Conservation (phyloP, 2,329 filamentous ascomycete genomes). For the Phyllosticta paracitricarpa region DNA sequence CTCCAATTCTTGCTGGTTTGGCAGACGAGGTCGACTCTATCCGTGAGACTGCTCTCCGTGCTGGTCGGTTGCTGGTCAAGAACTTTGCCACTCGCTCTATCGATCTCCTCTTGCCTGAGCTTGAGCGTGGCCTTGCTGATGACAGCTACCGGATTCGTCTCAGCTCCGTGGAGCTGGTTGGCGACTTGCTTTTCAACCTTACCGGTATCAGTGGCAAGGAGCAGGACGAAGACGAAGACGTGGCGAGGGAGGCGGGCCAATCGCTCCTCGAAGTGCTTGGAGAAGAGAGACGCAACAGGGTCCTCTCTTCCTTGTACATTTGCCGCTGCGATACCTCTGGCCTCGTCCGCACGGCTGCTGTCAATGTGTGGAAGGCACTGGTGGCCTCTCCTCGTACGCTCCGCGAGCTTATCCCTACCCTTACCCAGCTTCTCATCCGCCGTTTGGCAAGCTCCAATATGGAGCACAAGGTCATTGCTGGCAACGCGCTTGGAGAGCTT, state of each 20-base stretch:
- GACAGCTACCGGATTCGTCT: slow-evolving; percentile 96
- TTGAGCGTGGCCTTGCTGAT: slow-evolving; percentile 93
- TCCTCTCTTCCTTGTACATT: slow-evolving; percentile 93
- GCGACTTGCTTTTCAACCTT: slow-evolving; percentile 93
- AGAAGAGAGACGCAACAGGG: slow-evolving; percentile 92
- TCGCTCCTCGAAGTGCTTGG: slow-evolving; percentile 92
- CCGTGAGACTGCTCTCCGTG: slow-evolving; percentile 88
- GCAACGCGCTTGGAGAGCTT: slow-evolving; percentile 90
- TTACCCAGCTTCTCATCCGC: slow-evolving; percentile 89
- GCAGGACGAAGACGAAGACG: slow-evolving; percentile 68
- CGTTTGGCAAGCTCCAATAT: slow-evolving; percentile 91
- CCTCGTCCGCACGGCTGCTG: slow-evolving; percentile 78
- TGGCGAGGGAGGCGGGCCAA: slow-evolving; percentile 74
- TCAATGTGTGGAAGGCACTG: slow-evolving; percentile 93
- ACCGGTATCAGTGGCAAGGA: slow-evolving; percentile 80
- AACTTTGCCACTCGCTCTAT: slow-evolving; percentile 95
- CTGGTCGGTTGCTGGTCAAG: slow-evolving; percentile 89
- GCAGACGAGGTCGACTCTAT: slow-evolving; percentile 96
- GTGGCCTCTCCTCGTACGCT: slow-evolving; percentile 86
- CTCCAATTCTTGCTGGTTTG: slow-evolving; percentile 84
- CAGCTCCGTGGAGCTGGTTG: slow-evolving; percentile 94
- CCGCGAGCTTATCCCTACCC: slow-evolving; percentile 88
- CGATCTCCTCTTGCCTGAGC: slow-evolving; percentile 83
- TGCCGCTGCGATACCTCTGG: slow-evolving; percentile 95
- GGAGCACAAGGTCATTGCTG: slow-evolving; percentile 98